These are phyloP conservation scores for Penstemon newberryi DNA, from an alignment of 257 asterid species.

Conservation along the genomic window DNA sequence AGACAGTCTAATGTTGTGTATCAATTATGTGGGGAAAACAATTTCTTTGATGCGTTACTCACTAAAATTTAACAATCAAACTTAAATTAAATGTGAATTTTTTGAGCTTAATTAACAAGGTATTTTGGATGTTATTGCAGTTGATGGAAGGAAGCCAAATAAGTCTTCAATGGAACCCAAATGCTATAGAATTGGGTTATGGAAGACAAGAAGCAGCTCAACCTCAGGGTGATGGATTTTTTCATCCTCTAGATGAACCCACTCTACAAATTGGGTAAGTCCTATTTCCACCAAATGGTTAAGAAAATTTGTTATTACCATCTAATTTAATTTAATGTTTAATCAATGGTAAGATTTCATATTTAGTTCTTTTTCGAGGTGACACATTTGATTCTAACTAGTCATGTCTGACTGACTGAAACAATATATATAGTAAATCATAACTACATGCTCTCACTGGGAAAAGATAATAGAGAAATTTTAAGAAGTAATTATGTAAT, in stretches of 20 bases:
- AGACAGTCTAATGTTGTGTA: too few species aligned
- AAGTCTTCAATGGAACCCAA: conserved; percentile 82
- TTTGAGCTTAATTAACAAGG: neutral
- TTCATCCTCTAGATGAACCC: conserved; percentile 88
- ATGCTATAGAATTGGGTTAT: conserved; percentile 64
- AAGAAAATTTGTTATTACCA: neutral
- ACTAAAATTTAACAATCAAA: too few species aligned
- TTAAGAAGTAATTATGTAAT: too few species aligned
- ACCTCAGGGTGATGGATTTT: conserved; percentile 63
- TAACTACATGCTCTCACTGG: neutral
- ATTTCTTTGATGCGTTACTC: too few species aligned
- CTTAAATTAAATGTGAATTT: too few species aligned
- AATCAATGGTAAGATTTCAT: neutral
- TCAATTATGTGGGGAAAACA: too few species aligned
- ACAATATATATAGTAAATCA: too few species aligned
- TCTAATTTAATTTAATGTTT: too few species aligned
- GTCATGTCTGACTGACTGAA: too few species aligned
- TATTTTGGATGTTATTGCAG: conserved; percentile 32
- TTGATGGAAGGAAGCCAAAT: conserved; percentile 80
- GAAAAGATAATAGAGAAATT: neutral
- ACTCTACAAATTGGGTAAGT: conserved; percentile 86
- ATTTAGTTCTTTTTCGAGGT: neutral
- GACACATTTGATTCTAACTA: too few species aligned
- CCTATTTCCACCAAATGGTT: neutral
- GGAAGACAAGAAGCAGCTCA: conserved; percentile 59